These are phyloP conservation scores for Sphagnum tenellum DNA, from an alignment of 225 moss, liverwort and hornwort genomes.

Conservation along the genomic window DNA sequence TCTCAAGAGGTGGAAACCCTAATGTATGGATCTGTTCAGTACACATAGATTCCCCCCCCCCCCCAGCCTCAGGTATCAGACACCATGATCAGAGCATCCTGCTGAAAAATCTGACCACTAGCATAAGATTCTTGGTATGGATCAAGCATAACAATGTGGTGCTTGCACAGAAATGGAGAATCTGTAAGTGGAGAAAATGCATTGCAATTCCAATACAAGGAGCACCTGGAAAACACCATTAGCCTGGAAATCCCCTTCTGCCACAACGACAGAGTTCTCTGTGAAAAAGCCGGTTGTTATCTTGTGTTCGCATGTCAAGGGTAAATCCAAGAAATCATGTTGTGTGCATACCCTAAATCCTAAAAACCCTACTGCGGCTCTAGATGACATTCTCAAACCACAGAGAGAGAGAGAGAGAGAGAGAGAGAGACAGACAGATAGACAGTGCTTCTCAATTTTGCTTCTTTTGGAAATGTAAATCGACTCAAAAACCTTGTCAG, in stretches of 20 bases:
- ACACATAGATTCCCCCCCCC: background rate
- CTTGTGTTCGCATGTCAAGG: constrained; percentile 28
- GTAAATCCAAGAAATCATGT: background rate
- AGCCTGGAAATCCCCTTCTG: constrained; percentile 67
- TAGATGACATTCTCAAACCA: too few relatives aligned
- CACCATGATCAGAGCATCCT: too few relatives aligned
- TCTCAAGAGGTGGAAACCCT: constrained; percentile 97
- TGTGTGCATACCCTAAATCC: too few relatives aligned
- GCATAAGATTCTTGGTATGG: too few relatives aligned
- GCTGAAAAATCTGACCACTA: too few relatives aligned
- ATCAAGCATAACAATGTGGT: too few relatives aligned
- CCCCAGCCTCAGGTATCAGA: too few relatives aligned
- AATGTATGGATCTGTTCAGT: constrained; percentile 50
- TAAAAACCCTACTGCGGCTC: too few relatives aligned
- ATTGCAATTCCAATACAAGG: background rate
- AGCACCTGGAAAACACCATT: constrained; percentile 63
- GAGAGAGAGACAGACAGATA: background rate
- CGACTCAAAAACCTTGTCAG: constrained; percentile 5
- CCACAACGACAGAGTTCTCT: constrained; percentile 81
- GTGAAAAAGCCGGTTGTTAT: constrained; percentile 93
- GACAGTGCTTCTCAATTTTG: background rate
- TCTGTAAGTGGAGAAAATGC: too few relatives aligned
- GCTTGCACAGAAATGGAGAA: too few relatives aligned
- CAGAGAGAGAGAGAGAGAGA: too few relatives aligned
- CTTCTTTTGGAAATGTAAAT: constrained; percentile 1